Percentiles rank a stretch among this genome's conserved stretches.
Conservation (phyloP, 2,329 filamentous ascomycete species). For the Fusarium camptoceras region DNA sequence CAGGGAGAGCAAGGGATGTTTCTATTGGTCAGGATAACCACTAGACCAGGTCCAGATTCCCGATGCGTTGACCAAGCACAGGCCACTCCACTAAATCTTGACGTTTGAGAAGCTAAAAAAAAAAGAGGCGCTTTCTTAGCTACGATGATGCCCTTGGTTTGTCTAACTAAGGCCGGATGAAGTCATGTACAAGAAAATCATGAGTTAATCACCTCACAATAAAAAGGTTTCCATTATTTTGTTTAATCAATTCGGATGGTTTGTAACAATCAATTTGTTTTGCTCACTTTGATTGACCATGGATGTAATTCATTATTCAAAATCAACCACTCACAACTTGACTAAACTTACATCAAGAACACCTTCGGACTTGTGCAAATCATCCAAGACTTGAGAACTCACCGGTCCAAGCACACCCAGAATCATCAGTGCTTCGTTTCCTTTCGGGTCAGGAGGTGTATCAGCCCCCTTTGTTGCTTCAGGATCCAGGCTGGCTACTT, state of each 20-base stretch:
- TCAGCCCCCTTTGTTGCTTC: conserved; percentile 39
- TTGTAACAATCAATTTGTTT: neutral
- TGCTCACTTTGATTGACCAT: neutral
- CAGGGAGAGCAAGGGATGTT: neutral
- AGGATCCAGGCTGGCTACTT: conserved; percentile 67
- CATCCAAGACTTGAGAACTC: conserved; percentile 64
- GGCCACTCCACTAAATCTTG: conserved; percentile 24
- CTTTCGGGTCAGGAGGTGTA: conserved; percentile 46
- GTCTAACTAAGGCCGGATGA: conserved; percentile 24
- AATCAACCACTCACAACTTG: conserved; percentile 49
- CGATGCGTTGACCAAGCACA: conserved; percentile 22
- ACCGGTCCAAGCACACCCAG: conserved; percentile 77
- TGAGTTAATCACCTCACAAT: neutral
- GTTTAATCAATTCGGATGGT: neutral
- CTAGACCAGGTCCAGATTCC: conserved; percentile 30
- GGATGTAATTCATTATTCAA: neutral
- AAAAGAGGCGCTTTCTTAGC: conserved; percentile 7
- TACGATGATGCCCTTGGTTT: conserved; percentile 17
- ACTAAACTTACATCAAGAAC: conserved; percentile 68
- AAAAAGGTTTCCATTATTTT: neutral
- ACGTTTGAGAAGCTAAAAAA: conserved; percentile 14
- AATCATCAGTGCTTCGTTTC: conserved; percentile 84
- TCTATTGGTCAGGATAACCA: conserved; percentile 10
- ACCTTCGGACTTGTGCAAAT: conserved; percentile 62
- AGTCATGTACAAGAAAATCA: conserved; percentile 25